Conservation (phyloP, 768 basidiomycete genomes). For the Boletus tomentosulus region DNA sequence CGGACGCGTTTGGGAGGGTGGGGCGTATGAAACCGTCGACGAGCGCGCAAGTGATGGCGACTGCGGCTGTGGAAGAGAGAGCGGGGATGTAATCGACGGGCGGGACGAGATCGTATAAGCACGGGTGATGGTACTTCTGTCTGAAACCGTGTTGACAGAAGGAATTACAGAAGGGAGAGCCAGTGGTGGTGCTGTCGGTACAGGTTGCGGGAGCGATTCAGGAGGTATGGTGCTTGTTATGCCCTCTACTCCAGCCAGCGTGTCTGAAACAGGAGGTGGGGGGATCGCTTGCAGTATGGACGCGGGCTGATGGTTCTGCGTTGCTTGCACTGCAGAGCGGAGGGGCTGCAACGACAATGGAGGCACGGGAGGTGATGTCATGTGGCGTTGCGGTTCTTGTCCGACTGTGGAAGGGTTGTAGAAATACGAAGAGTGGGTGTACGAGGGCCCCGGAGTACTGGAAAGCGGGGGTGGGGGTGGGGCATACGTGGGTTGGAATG, state of each 20-base stretch:
- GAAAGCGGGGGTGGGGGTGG: conserved; percentile 19
- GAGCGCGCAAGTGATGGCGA: conserved; percentile 21
- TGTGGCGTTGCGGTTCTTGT: conserved; percentile 12
- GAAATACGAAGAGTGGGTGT: conserved; percentile 12
- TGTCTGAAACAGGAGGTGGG: conserved; percentile 2
- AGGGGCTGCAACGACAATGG: conserved; percentile 10
- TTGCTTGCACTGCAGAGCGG: conserved; percentile 6
- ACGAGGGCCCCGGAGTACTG: conserved; percentile 11
- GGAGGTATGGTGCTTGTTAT: conserved; percentile 9
- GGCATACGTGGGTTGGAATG: conserved; percentile 28
- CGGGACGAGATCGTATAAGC: conserved; percentile 28
- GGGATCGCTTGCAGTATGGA: conserved; percentile 17
- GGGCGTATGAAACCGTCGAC: conserved; percentile 19
- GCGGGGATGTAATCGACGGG: conserved; percentile 14
- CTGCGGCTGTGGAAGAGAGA: conserved; percentile 8
- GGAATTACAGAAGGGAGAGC: conserved; percentile 17
- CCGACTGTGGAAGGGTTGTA: conserved; percentile 8
- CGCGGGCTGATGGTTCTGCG: conserved; percentile 18
- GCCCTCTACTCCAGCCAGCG: conserved; percentile 4
- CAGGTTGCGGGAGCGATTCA: conserved; percentile 16
- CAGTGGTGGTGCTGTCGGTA: conserved; percentile 12
- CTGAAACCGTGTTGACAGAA: conserved; percentile 11
- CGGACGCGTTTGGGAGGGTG: not conserved
- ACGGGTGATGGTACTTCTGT: conserved; percentile 20
- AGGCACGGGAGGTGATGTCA: conserved; percentile 9